Percentiles rank a stretch among this genome's conserved stretches.
Evolutionary conservation across 257 asterid species (phyloP).

Genomic region (Buddleja alternifolia): DNA sequence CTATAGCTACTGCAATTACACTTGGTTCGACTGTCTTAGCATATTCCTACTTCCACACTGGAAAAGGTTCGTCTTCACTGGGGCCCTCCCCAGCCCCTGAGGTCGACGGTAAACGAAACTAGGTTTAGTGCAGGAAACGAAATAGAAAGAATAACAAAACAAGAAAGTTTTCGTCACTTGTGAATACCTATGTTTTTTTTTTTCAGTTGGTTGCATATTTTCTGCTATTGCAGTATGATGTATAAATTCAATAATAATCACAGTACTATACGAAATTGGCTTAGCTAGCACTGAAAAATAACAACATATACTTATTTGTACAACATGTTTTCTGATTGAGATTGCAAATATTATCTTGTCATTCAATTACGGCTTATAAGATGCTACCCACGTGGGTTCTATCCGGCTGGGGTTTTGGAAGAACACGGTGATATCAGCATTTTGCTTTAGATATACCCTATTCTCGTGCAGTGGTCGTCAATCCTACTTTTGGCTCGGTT

Average conservation of each 20-base stretch:
- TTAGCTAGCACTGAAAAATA: conserved; percentile 34
- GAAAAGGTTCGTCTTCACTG: conserved; percentile 50
- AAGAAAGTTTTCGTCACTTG: conserved; percentile 26
- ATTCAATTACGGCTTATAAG: no score
- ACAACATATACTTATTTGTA: conserved; percentile 16
- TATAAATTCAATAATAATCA: conserved; percentile 42
- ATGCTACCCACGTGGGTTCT: no score
- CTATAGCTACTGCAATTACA: conserved; percentile 64
- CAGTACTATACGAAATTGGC: conserved; percentile 24
- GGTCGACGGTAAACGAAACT: conserved; percentile 34
- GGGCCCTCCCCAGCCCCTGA: conserved; percentile 37
- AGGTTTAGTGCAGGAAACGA: conserved; percentile 33
- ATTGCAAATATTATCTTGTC: no score
- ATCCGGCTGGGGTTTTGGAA: no score
- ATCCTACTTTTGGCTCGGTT: no score
- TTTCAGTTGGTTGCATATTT: conserved; percentile 30
- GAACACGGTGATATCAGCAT: no score
- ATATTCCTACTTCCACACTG: conserved; percentile 67
- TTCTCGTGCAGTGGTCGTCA: no score
- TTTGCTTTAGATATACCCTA: no score
- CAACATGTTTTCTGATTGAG: conserved; percentile 1
- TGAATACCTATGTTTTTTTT: conserved; percentile 37
- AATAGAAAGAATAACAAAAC: conserved; percentile 34
- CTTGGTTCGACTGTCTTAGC: conserved; percentile 66
- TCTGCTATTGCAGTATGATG: conserved; percentile 38